Evolutionary conservation across 1,284 basidiomycete species (phyloP).

Genomic region (Melanopsichium pennsylvanicum): DNA sequence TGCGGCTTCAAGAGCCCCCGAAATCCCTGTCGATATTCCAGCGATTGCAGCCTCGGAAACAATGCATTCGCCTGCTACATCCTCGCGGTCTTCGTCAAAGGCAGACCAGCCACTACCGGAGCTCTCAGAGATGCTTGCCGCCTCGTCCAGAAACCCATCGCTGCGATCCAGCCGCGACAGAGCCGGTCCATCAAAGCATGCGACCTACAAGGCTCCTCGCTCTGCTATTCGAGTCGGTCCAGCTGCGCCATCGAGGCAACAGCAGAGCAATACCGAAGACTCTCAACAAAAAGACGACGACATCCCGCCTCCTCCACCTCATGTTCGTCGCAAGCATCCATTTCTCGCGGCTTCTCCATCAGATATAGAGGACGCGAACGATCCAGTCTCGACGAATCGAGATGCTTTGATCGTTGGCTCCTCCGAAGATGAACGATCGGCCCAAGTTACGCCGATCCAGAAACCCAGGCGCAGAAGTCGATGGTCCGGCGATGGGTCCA

Average conservation of each 20-base stretch:
- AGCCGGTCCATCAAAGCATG: not conserved
- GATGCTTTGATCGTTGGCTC: conserved; percentile 21
- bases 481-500: conserved; percentile 37
- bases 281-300: conserved; percentile 15
- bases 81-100: not conserved
- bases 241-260: not conserved
- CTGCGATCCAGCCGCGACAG: not conserved
- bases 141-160: not conserved
- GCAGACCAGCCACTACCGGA: too few relatives aligned
- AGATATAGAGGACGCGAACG: conserved; percentile 1
- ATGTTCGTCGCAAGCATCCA: conserved; percentile 16
- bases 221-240: not conserved
- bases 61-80: not conserved
- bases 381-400: not conserved
- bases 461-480: conserved; percentile 31
- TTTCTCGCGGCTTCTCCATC: conserved; percentile 17
- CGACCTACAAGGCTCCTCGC: conserved; percentile 28
- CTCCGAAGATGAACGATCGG: conserved; percentile 31
- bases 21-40: conserved; percentile 31
- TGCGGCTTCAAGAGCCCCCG: not conserved
- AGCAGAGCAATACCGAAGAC: not conserved
- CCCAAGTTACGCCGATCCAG: not conserved
- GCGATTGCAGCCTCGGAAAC: not conserved
- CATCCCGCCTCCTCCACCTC: not conserved
- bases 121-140: conserved; percentile 22